A percentile compares a stretch with the other conserved stretches of the same genome.
Conservation (phyloP, 2,329 filamentous ascomycete genomes). For the Botrytis fragariae region DNA sequence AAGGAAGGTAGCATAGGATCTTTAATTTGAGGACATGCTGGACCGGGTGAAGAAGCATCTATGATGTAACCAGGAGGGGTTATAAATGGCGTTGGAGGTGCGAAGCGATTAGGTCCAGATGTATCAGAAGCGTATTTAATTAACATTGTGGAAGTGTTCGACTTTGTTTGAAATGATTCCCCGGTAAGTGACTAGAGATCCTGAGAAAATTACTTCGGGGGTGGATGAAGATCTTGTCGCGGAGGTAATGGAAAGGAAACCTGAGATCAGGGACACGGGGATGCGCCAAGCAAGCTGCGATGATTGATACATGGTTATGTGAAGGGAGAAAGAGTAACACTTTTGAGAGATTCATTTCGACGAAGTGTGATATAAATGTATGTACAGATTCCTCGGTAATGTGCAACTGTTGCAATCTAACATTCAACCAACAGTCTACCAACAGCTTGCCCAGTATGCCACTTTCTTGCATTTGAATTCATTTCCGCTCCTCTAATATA, state of each 20-base stretch:
- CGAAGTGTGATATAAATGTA: neutral
- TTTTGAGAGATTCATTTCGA: neutral
- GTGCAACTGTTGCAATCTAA: neutral
- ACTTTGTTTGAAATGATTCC: neutral
- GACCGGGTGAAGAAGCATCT: slow-evolving; percentile 4
- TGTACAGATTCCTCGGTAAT: neutral
- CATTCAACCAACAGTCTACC: neutral
- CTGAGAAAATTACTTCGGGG: neutral
- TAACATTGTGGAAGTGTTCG: slow-evolving; percentile 16
- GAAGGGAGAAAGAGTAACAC: neutral
- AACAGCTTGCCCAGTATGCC: neutral
- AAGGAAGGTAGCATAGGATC: slow-evolving; percentile 17
- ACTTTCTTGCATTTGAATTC: neutral
- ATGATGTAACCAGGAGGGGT: neutral
- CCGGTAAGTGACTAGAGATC: neutral
- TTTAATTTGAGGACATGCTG: slow-evolving; percentile 18
- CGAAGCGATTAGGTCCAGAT: slow-evolving; percentile 6
- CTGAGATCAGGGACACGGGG: neutral
- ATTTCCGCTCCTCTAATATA: no score
- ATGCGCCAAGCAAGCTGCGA: neutral
- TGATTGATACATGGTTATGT: neutral
- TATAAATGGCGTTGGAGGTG: slow-evolving; percentile 9
- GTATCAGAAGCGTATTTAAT: slow-evolving; percentile 19
- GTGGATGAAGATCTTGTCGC: neutral
- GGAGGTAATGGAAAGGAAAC: neutral